These are phyloP conservation scores for Hypoxylon sp. DNA, from an alignment of 2,329 filamentous ascomycete species.

Conservation along the genomic window DNA sequence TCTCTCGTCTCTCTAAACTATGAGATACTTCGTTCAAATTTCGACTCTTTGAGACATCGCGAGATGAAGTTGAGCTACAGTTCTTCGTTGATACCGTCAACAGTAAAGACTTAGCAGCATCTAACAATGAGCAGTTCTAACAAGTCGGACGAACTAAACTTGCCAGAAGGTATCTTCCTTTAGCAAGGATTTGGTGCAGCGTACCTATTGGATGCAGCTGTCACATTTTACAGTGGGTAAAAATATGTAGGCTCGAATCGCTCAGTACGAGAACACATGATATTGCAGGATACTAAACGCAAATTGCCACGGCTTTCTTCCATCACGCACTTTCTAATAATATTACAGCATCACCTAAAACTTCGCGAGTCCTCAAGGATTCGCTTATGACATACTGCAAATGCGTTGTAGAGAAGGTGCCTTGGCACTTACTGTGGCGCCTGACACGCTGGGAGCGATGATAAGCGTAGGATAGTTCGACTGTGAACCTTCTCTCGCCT, in stretches of 20 bases:
- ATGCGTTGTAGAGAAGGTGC: conserved; percentile 10
- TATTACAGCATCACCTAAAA: conserved; percentile 13
- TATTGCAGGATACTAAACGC: conserved; percentile 14
- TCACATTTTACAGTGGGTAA: background rate
- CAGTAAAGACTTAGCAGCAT: conserved; percentile 8
- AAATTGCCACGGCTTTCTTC: conserved; percentile 14
- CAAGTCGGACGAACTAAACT: conserved; percentile 21
- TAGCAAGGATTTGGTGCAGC: conserved; percentile 15
- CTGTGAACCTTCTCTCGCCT: conserved; percentile 18
- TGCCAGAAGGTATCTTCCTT: background rate
- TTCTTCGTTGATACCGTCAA: background rate
- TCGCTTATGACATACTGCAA: conserved; percentile 7
- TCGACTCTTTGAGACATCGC: background rate
- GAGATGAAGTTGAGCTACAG: background rate
- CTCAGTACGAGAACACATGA: conserved; percentile 3
- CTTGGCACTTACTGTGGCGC: conserved; percentile 27
- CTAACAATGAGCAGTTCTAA: conserved; percentile 5
- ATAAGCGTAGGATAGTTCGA: conserved; percentile 2
- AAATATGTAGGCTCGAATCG: background rate
- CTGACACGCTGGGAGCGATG: conserved; percentile 13
- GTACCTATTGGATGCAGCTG: conserved; percentile 12
- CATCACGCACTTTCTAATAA: conserved; percentile 10
- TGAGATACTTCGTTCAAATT: background rate
- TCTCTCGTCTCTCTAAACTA: conserved; percentile 9
- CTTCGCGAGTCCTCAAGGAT: conserved; percentile 13